These are phyloP conservation scores for Arxiozyma heterogenica DNA, from an alignment of 1,139 yeast genomes.

Conservation along the genomic window DNA sequence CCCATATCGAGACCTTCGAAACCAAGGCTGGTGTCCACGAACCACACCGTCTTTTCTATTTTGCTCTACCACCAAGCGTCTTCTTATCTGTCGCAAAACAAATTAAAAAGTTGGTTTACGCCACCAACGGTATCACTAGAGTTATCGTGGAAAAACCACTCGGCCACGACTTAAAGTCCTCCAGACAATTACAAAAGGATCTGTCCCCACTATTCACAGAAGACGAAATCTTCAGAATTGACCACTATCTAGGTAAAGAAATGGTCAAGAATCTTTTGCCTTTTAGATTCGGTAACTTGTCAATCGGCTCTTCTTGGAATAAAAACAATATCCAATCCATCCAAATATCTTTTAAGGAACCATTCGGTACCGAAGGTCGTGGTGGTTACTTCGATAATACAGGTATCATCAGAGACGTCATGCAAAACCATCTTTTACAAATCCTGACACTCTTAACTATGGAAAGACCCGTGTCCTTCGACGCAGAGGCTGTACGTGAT, in stretches of 20 bases:
- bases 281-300: conserved; percentile 80
- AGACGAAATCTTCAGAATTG: conserved; percentile 89
- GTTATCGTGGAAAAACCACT: conserved; percentile 94
- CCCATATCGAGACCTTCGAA: conserved; percentile 54
- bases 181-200: conserved; percentile 65
- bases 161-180: conserved; percentile 79
- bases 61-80: conserved; percentile 92
- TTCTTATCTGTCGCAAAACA: conserved; percentile 72
- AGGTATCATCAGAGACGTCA: conserved; percentile 95
- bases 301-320: conserved; percentile 82
- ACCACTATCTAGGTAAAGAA: conserved; percentile 95
- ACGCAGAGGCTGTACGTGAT: conserved; percentile 89
- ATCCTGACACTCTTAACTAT: conserved; percentile 84
- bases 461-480: conserved; percentile 89
- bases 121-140: conserved; percentile 60
- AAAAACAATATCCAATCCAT: conserved; percentile 65
- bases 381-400: conserved; percentile 95
- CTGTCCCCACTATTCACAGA: conserved; percentile 83
- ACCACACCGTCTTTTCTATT: conserved; percentile 73
- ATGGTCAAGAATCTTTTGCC: conserved; percentile 91
- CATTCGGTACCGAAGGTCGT: conserved; percentile 96
- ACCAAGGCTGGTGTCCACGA: conserved; percentile 35
- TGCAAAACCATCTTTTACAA: conserved; percentile 95
- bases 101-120: conserved; percentile 62
- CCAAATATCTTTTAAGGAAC: conserved; percentile 89